phyloP scores from a whole-genome alignment of 208 protist species.

The Strigomonas galati region DNA sequence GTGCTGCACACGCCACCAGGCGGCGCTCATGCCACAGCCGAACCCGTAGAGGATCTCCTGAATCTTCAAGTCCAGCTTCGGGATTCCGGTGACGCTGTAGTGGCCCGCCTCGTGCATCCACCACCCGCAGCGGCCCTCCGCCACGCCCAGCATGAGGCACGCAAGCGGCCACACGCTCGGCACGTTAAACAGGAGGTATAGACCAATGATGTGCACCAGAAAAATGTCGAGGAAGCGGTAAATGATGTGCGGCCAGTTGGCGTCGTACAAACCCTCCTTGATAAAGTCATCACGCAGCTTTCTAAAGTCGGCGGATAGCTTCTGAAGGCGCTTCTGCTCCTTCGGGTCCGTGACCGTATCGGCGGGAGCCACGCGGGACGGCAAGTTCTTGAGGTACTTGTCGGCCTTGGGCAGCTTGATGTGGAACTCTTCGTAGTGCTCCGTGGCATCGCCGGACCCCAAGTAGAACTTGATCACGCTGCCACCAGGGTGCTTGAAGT shows the following conservation, averaged over 20 bases:
- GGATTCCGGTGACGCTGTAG: constrained; percentile 60
- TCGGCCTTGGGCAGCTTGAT: constrained; percentile 43
- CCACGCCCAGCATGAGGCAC: constrained; percentile 51
- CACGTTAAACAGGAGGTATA: constrained; percentile 50
- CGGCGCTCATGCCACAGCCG: constrained; percentile 69
- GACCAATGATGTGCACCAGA: constrained; percentile 40
- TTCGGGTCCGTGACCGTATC: constrained; percentile 17
- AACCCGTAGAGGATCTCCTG: constrained; percentile 69
- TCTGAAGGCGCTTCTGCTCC: constrained; percentile 41
- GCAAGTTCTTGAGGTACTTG: constrained; percentile 46
- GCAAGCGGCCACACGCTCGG: constrained; percentile 36
- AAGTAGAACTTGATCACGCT: constrained; percentile 57
- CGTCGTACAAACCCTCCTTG: constrained; percentile 57
- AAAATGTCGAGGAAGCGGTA: constrained; percentile 67
- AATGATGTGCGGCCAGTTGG: constrained; percentile 41
- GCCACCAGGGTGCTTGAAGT: constrained; percentile 68
- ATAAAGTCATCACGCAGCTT: constrained; percentile 37
- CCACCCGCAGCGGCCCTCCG: constrained; percentile 75
- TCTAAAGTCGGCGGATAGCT: constrained; percentile 56
- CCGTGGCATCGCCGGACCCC: constrained; percentile 59
- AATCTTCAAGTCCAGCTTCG: constrained; percentile 52
- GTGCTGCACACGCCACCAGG: constrained; percentile 76
- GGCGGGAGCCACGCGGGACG: constrained; percentile 35
- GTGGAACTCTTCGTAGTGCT: constrained; percentile 68
- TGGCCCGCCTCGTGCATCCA: constrained; percentile 79